Evolutionary conservation across 192 early-diverging fungal species (phyloP).

Genomic region (Lunasporangiospora selenospora): DNA sequence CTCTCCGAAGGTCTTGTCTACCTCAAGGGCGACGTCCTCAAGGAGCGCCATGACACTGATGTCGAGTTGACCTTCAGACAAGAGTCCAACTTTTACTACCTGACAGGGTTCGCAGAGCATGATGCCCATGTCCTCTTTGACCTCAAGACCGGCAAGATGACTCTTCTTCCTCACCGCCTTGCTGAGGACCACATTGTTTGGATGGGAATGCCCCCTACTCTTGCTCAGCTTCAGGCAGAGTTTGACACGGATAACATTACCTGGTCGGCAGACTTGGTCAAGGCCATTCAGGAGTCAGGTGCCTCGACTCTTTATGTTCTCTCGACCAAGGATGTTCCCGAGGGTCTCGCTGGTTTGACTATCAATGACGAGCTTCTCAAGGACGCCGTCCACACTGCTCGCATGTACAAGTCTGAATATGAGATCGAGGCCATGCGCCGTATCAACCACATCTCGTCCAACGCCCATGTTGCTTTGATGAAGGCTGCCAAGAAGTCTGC

Average conservation of each 20-base stretch:
- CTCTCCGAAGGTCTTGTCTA: constrained; percentile 67
- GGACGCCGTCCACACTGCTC: constrained; percentile 73
- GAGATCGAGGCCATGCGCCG: constrained; percentile 82
- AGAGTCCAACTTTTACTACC: constrained; percentile 90
- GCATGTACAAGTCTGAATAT: constrained; percentile 84
- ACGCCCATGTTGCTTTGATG: constrained; percentile 88
- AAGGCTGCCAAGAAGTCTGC: constrained; percentile 64
- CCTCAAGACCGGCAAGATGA: constrained; percentile 64
- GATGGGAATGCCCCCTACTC: constrained; percentile 75
- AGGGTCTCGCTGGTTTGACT: constrained; percentile 16
- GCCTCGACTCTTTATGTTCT: constrained; percentile 61
- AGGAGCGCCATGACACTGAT: constrained; percentile 77
- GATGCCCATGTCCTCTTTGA: constrained; percentile 79
- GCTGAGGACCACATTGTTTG: constrained; percentile 78
- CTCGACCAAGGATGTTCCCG: constrained; percentile 49
- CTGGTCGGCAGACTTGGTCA: constrained; percentile 61
- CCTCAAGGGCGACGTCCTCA: constrained; percentile 64
- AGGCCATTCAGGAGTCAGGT: constrained; percentile 53
- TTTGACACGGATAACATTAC: constrained; percentile 80
- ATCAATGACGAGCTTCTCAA: constrained; percentile 36
- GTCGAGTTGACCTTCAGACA: constrained; percentile 85
- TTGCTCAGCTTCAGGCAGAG: constrained; percentile 55
- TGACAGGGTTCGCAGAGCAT: constrained; percentile 82
- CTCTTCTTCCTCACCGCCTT: constrained; percentile 75
- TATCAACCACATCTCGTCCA: constrained; percentile 74